Percentiles rank a stretch among this genome's conserved stretches.
phyloP scores from a whole-genome alignment of 305 asterid genomes.

The Fraxinus velutina region DNA sequence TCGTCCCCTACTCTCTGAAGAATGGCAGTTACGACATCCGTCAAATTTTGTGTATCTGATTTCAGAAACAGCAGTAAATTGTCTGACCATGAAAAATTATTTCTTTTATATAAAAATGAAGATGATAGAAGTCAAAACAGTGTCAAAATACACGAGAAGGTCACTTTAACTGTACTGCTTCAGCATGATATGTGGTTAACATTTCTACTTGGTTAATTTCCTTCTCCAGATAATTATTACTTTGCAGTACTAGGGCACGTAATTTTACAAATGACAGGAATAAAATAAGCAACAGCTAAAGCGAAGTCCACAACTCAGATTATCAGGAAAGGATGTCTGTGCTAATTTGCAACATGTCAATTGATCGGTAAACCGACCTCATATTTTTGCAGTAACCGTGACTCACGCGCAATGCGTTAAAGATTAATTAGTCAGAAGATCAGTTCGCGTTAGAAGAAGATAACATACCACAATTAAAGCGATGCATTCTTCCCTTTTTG shows the following conservation, averaged over 20 bases:
- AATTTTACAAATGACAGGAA: background rate
- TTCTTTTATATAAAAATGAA: background rate
- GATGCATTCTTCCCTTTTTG: conserved; percentile 80
- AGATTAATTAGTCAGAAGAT: background rate
- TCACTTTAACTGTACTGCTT: background rate
- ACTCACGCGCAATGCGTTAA: background rate
- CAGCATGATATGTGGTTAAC: background rate
- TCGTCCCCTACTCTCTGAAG: conserved; percentile 90
- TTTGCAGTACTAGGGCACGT: background rate
- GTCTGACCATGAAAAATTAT: background rate
- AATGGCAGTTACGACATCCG: conserved; percentile 73
- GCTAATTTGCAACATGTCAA: background rate
- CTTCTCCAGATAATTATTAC: background rate
- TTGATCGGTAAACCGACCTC: background rate
- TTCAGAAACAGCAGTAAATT: conserved; percentile 5
- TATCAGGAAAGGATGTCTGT: background rate
- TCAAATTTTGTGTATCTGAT: conserved; percentile 63
- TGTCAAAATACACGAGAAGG: background rate
- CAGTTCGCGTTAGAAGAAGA: background rate
- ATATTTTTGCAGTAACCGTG: background rate
- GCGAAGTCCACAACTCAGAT: background rate
- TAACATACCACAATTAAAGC: conserved; percentile 75
- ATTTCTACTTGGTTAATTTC: background rate
- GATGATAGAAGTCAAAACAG: background rate
- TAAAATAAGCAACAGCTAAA: background rate